Conservation (phyloP, 257 asterid species). For the Asclepias syriaca region DNA sequence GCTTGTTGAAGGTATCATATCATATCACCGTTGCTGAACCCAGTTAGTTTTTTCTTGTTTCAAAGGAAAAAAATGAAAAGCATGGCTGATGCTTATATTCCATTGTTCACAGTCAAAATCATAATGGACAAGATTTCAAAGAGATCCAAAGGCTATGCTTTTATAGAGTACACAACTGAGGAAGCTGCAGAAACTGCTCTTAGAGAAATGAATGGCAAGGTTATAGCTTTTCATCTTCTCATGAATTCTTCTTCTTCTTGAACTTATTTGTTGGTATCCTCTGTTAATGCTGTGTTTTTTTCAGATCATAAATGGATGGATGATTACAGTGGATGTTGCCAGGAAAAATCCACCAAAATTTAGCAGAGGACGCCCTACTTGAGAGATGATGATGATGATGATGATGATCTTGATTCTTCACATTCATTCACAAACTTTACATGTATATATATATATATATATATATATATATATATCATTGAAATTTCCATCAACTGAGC, state of each 20-base stretch:
- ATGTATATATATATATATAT: no score
- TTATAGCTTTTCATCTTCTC: slow-evolving; percentile 24
- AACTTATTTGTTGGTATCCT: background rate
- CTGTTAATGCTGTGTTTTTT: background rate
- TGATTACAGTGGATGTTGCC: slow-evolving; percentile 94
- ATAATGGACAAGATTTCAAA: slow-evolving; percentile 97
- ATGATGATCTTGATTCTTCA: slow-evolving; percentile 9
- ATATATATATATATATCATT: no score
- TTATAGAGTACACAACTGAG: slow-evolving; percentile 81
- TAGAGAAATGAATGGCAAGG: slow-evolving; percentile 94
- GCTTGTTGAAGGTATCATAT: slow-evolving; percentile 59
- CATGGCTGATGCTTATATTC: background rate
- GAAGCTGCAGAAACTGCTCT: slow-evolving; percentile 83
- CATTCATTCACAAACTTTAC: background rate
- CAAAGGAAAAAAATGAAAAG: background rate
- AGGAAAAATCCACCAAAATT: slow-evolving; percentile 62
- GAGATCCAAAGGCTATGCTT: slow-evolving; percentile 93
- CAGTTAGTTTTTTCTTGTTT: background rate
- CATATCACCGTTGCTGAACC: background rate
- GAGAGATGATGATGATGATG: slow-evolving; percentile 21
- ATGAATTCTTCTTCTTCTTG: background rate
- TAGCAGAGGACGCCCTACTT: slow-evolving; percentile 42
- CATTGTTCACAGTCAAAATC: slow-evolving; percentile 59
- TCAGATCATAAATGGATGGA: slow-evolving; percentile 98
- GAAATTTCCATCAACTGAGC: no score